These are phyloP conservation scores for Schizonepeta tenuifolia DNA, from an alignment of 257 asterid species.

Conservation along the genomic window DNA sequence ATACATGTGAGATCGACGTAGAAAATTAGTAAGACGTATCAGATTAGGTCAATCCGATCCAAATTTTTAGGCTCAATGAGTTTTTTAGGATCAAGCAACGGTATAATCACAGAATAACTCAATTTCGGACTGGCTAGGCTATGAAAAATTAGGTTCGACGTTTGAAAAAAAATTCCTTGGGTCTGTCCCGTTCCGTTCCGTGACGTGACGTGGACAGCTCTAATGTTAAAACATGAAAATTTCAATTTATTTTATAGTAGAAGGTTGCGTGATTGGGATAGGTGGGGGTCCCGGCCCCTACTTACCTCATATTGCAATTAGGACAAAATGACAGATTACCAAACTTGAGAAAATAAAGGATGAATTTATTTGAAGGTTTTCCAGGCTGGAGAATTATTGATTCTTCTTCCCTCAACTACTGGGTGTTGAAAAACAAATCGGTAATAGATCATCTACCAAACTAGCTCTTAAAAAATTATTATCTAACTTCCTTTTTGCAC, in stretches of 20 bases:
- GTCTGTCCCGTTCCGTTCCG: too few relatives aligned
- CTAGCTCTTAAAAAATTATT: neutral
- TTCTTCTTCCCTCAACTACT: conserved; percentile 20
- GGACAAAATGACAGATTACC: conserved; percentile 40
- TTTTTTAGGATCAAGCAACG: too few relatives aligned
- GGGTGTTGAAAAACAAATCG: conserved; percentile 12
- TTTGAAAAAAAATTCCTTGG: too few relatives aligned
- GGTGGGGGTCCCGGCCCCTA: conserved; percentile 4
- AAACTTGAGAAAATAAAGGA: conserved; percentile 31
- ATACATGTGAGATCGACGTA: too few relatives aligned
- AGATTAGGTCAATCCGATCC: too few relatives aligned
- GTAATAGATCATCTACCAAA: conserved; percentile 32
- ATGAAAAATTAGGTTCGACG: too few relatives aligned
- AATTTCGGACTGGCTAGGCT: too few relatives aligned
- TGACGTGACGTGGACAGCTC: too few relatives aligned
- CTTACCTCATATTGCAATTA: conserved; percentile 15
- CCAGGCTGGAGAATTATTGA: conserved; percentile 43
- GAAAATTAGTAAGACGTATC: too few relatives aligned
- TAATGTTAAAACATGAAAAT: neutral
- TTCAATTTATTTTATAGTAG: neutral
- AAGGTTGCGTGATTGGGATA: neutral
- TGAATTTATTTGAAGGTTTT: conserved; percentile 22
- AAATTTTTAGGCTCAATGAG: too few relatives aligned
- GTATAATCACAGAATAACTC: too few relatives aligned
- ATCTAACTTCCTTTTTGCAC: neutral